Percentiles rank a stretch among this genome's conserved stretches.
Conservation (phyloP, 179 eudicot genomes). For the Spergularia azorica region DNA sequence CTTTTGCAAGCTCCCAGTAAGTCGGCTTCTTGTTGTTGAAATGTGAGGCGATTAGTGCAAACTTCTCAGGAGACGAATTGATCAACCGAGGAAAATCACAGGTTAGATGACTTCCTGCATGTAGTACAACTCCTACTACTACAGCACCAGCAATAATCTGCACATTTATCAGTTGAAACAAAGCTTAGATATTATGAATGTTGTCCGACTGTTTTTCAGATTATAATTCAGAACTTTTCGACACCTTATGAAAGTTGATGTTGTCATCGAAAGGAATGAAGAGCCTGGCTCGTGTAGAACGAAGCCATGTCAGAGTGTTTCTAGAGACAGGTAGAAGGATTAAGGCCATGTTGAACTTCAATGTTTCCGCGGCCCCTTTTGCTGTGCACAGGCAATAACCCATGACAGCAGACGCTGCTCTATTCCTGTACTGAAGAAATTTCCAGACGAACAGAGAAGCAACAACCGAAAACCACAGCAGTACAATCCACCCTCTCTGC, state of each 20-base stretch:
- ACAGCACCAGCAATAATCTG: constrained; percentile 72
- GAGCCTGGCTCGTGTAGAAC: constrained; percentile 59
- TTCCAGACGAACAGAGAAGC: constrained; percentile 68
- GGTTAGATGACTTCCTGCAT: constrained; percentile 61
- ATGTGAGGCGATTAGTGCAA: constrained; percentile 52
- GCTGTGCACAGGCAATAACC: constrained; percentile 77
- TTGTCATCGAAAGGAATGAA: constrained; percentile 74
- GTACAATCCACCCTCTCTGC: constrained; percentile 62
- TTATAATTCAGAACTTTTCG: neutral
- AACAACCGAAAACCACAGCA: constrained; percentile 59
- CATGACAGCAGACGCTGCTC: constrained; percentile 65
- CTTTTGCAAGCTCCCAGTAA: constrained; percentile 45
- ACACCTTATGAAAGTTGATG: constrained; percentile 75
- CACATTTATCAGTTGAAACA: constrained; percentile 4
- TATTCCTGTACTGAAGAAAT: constrained; percentile 55
- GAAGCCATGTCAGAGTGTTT: constrained; percentile 70
- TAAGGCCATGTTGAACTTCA: constrained; percentile 81
- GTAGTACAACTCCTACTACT: constrained; percentile 55
- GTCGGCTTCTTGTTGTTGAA: constrained; percentile 60
- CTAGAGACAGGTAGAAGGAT: constrained; percentile 73
- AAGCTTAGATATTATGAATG: neutral
- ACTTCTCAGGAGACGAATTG: constrained; percentile 57
- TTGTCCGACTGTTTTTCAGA: neutral
- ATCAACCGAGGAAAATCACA: constrained; percentile 73
- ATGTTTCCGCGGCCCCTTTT: constrained; percentile 83